A percentile compares a stretch with the other conserved stretches of the same genome.
phyloP scores from a whole-genome alignment of 495 filamentous ascomycete species.

The Penicillium daleae region DNA sequence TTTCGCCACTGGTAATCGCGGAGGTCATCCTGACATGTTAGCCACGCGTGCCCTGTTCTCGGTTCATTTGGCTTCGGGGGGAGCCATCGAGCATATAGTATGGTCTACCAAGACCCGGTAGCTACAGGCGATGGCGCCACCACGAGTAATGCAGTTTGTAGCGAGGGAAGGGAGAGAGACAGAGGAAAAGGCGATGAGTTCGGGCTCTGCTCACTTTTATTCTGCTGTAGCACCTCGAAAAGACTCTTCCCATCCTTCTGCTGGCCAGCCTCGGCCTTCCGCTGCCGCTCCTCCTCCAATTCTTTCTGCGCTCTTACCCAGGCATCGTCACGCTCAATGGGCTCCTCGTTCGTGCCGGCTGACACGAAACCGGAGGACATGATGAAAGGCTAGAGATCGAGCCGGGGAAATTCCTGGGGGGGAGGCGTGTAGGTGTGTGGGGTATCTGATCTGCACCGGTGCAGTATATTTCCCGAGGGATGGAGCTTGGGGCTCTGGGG shows the following conservation, averaged over 20 bases:
- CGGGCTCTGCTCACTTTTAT: conserved; percentile 95
- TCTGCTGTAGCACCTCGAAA: conserved; percentile 86
- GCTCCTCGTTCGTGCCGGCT: conserved; percentile 72
- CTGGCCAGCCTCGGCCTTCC: conserved; percentile 59
- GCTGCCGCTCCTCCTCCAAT: conserved; percentile 67
- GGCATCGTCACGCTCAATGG: conserved; percentile 63
- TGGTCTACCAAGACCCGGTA: neutral
- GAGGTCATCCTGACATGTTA: conserved; percentile 59
- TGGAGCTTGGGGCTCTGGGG: neutral
- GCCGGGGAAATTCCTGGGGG: neutral
- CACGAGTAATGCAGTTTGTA: neutral
- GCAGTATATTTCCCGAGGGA: conserved; percentile 2
- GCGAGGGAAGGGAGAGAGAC: neutral
- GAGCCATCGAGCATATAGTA: neutral
- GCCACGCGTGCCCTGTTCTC: conserved; percentile 26
- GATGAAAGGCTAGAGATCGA: neutral
- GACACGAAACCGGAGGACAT: conserved; percentile 94
- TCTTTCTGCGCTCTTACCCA: conserved; percentile 80
- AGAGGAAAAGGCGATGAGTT: conserved; percentile 16
- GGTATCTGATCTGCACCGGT: neutral
- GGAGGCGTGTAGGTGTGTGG: neutral
- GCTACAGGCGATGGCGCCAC: neutral
- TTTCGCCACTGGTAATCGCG: conserved; percentile 70
- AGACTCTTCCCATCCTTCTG: conserved; percentile 71
- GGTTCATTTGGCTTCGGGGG: no score